These are phyloP conservation scores for Haberlea rhodopensis DNA, from an alignment of 257 asterid species.

Conservation along the genomic window DNA sequence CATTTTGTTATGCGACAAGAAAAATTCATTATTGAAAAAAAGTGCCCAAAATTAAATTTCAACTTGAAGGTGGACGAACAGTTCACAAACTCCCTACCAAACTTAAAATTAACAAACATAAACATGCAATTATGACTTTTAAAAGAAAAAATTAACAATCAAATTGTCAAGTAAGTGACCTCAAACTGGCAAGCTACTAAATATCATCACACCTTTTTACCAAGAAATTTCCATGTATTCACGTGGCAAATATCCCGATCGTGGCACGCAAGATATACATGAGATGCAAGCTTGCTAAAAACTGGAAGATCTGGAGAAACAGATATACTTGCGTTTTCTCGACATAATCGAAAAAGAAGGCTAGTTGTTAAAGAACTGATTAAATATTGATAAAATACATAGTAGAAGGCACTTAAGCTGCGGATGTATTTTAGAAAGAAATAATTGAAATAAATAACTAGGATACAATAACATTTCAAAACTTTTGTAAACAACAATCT, in stretches of 20 bases:
- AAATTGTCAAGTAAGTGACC: not conserved
- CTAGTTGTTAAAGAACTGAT: not conserved
- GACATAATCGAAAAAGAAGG: not conserved
- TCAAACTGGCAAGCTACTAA: not conserved
- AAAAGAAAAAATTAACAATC: no score
- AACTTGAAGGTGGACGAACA: no score
- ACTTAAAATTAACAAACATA: no score
- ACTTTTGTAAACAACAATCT: not conserved
- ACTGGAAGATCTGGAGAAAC: not conserved
- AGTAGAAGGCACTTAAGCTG: not conserved
- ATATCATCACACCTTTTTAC: not conserved
- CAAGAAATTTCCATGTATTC: not conserved
- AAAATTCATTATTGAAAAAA: no score
- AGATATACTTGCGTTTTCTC: not conserved
- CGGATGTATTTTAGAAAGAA: not conserved
- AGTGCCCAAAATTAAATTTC: no score
- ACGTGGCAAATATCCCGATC: not conserved
- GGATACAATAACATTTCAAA: not conserved
- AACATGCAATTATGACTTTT: no score
- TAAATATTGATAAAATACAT: not conserved
- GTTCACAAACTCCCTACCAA: no score
- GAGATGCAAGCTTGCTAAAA: not conserved
- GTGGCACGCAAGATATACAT: not conserved
- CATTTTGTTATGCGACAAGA: no score
- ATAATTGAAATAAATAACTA: no score